These are phyloP conservation scores for Entophlyctis luteolus DNA, from an alignment of 192 early-diverging fungal genomes.

Conservation along the genomic window DNA sequence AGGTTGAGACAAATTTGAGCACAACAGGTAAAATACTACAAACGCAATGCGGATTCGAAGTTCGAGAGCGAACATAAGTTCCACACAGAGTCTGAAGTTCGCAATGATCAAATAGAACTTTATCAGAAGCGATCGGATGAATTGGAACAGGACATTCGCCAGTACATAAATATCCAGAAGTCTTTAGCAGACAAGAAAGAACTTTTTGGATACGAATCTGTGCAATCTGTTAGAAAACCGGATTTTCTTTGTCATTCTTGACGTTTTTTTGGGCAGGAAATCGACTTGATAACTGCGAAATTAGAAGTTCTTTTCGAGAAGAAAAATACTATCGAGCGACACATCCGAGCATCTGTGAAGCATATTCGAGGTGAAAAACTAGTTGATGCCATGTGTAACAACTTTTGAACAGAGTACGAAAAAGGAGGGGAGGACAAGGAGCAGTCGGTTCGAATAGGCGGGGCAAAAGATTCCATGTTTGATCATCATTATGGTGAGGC, in stretches of 20 bases:
- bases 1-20: not conserved
- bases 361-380: slow-evolving; percentile 2
- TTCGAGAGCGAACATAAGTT: slow-evolving; percentile 13
- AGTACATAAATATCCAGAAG: slow-evolving; percentile 49
- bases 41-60: slow-evolving; percentile 12
- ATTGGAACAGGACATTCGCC: slow-evolving; percentile 54
- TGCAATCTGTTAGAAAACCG: slow-evolving; percentile 27
- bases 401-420: not conserved
- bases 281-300: slow-evolving; percentile 55
- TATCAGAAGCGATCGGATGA: slow-evolving; percentile 52
- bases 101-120: slow-evolving; percentile 53
- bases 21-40: slow-evolving; percentile 14
- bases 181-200: slow-evolving; percentile 44
- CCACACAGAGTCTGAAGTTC: slow-evolving; percentile 20
- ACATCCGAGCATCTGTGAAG: slow-evolving; percentile 31
- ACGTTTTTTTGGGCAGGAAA: slow-evolving; percentile 35
- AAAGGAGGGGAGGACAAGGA: slow-evolving; percentile 14
- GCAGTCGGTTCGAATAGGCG: not conserved
- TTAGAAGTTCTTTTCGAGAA: slow-evolving; percentile 60
- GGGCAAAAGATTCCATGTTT: slow-evolving; percentile 9
- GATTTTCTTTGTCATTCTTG: too few relatives aligned
- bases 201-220: slow-evolving; percentile 42
- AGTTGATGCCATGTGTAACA: not conserved
- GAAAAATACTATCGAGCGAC: slow-evolving; percentile 47
- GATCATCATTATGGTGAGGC: slow-evolving; percentile 17